A percentile compares a stretch with the other conserved stretches of the same genome.
Conservation (phyloP, 257 asterid species). For the Solanum megistacrolobum region DNA sequence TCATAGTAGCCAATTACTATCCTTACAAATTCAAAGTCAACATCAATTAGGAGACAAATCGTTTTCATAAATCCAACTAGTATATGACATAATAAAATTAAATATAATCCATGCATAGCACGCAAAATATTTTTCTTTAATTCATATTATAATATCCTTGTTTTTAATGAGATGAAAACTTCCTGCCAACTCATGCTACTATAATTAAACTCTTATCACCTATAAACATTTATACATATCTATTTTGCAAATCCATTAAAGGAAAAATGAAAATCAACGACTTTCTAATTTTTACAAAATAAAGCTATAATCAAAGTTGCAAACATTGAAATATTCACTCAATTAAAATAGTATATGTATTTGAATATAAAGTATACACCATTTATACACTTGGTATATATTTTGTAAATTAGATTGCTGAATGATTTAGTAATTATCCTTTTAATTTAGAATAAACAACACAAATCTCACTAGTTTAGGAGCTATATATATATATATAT, state of each 20-base stretch:
- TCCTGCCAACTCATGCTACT: background rate
- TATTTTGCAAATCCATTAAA: background rate
- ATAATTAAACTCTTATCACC: background rate
- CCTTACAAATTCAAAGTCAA: background rate
- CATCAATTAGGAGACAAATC: background rate
- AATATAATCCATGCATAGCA: background rate
- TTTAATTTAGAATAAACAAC: too few relatives aligned
- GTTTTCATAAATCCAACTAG: background rate
- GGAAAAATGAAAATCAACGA: background rate
- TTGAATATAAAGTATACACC: background rate
- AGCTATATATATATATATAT: background rate
- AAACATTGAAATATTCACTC: background rate
- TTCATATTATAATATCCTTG: background rate
- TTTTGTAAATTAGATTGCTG: background rate
- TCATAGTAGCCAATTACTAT: background rate
- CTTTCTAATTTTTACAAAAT: background rate
- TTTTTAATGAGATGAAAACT: background rate
- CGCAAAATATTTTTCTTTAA: background rate
- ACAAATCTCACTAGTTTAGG: background rate
- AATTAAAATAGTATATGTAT: background rate
- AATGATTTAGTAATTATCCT: too few relatives aligned
- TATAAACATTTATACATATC: background rate
- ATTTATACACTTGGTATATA: too few relatives aligned
- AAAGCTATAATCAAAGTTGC: background rate
- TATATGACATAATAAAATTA: too few relatives aligned